Conservation (phyloP, 2,329 filamentous ascomycete species). For the Paecilomyces dactylethromorphus region DNA sequence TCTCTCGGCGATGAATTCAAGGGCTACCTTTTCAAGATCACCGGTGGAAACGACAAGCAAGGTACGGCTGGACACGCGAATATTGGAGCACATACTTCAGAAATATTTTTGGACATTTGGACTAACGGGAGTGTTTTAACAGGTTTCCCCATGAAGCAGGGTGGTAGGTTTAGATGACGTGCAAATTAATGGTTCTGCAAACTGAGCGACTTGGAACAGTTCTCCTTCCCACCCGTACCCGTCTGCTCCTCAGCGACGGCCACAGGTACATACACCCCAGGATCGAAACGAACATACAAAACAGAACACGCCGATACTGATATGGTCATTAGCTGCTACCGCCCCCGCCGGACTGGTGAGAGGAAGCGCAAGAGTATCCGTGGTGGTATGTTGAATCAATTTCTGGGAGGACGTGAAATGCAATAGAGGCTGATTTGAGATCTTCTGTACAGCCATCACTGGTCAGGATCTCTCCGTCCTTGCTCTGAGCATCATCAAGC, state of each 20-base stretch:
- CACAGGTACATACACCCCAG: conserved; percentile 51
- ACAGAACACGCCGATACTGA: background rate
- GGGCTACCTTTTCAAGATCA: conserved; percentile 99
- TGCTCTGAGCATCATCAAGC: conserved; percentile 93
- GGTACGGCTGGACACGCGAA: conserved; percentile 35
- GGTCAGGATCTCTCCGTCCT: conserved; percentile 91
- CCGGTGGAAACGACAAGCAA: conserved; percentile 99
- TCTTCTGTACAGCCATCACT: conserved; percentile 67
- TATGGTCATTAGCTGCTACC: conserved; percentile 69
- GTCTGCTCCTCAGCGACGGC: conserved; percentile 88
- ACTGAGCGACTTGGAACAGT: conserved; percentile 35
- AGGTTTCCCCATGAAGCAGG: conserved; percentile 99
- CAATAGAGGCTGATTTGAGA: conserved; percentile 7
- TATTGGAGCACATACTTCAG: background rate
- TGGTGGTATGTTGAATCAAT: conserved; percentile 46
- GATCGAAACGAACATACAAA: background rate
- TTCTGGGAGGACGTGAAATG: background rate
- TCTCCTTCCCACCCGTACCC: conserved; percentile 94
- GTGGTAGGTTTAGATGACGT: conserved; percentile 46
- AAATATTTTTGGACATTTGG: background rate
- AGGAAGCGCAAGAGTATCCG: conserved; percentile 99
- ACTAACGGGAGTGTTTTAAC: conserved; percentile 18
- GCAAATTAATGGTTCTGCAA: conserved; percentile 3
- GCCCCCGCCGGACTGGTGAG: conserved; percentile 93
- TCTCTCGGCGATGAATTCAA: conserved; percentile 98